A percentile compares a stretch with the other conserved stretches of the same genome.
Conservation (phyloP, 768 basidiomycete species). For the Boletus insuetus region DNA sequence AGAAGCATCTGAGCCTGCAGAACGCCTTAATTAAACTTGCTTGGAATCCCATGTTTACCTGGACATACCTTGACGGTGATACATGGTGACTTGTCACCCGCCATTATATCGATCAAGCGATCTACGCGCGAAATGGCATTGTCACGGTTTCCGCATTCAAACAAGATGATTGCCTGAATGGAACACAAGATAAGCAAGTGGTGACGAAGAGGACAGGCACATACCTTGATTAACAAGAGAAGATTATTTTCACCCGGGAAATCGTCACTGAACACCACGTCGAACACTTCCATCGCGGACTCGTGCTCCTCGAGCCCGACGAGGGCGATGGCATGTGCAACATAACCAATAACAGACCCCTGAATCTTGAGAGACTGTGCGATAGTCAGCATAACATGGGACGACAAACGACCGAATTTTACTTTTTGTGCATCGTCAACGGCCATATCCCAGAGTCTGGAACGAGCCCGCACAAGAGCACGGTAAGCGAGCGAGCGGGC, state of each 20-base stretch:
- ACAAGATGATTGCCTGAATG: not conserved
- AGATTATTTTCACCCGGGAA: not conserved
- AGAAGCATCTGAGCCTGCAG: not conserved
- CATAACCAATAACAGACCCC: slow-evolving; percentile 5
- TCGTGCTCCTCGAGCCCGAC: not conserved
- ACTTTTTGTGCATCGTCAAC: slow-evolving; percentile 10
- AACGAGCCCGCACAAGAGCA: not conserved
- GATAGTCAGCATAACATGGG: not conserved
- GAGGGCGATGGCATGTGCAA: not conserved
- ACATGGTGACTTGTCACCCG: too few relatives aligned
- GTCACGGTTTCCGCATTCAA: not conserved
- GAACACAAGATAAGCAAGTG: not conserved
- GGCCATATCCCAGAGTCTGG: not conserved
- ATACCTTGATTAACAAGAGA: slow-evolving; percentile 12
- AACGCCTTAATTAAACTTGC: not conserved
- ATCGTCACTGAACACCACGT: slow-evolving; percentile 1
- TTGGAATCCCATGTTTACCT: not conserved
- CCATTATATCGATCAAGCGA: too few relatives aligned
- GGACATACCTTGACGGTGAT: too few relatives aligned
- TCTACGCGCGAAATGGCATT: too few relatives aligned
- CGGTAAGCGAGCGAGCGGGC: slow-evolving; percentile 2
- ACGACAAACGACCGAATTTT: accelerated
- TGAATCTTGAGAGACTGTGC: slow-evolving; percentile 2
- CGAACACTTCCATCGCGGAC: not conserved
- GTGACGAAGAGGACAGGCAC: not conserved